Base-by-base conservation (phyloP, 495 filamentous ascomycete genomes). In the Xylaria telfairii region DNA sequence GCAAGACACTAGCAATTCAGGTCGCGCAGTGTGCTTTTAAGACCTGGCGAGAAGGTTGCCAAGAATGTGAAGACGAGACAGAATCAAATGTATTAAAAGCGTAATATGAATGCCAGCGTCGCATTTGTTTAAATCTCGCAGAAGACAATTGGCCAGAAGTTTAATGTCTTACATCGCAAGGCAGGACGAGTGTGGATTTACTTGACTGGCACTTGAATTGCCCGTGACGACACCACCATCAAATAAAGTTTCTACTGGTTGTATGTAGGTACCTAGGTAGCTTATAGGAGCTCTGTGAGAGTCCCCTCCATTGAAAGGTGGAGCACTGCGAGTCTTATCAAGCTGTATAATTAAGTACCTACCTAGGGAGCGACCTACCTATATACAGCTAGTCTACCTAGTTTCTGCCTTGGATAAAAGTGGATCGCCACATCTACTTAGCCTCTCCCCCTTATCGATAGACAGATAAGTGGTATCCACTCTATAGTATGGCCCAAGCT, bases 191-290 rank as follows among this genome's bases (percentile, higher is more conserved):
- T 6, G 46, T 39, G 30, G 26, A 34, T 46, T 44, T 39, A n/a
- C 49, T 54, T 71, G 51, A 61, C 24, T 28, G 17, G 67, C 39
- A 30, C 65, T 19, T 56, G 42, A 21, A 44, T 21, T 65, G 47
- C 17, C 17, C 44, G 67, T 69, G 67, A 62, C 67, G 67, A 69
- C 67, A 62, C 42, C 67, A 44, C 56, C 32, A 24, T 32, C 5
- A 42, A 34, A 21, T 51, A 51, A 37, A 65, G 28, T 65, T 65
- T 42, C 24, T 15, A 47, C 24, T 64, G 21, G 61, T n/a, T n/a
- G n/a, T n/a, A n/a, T n/a, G n/a, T n/a, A n/a, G n/a, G n/a, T n/a
- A n/a, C n/a, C n/a, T n/a, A n/a, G n/a, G n/a, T n/a, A n/a, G n/a
- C n/a, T n/a, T n/a, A n/a, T n/a, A n/a, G n/a, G n/a, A n/a, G n/a